Conservation (phyloP, 495 filamentous ascomycete genomes). For the Podospora bellae-mahoneyi region DNA sequence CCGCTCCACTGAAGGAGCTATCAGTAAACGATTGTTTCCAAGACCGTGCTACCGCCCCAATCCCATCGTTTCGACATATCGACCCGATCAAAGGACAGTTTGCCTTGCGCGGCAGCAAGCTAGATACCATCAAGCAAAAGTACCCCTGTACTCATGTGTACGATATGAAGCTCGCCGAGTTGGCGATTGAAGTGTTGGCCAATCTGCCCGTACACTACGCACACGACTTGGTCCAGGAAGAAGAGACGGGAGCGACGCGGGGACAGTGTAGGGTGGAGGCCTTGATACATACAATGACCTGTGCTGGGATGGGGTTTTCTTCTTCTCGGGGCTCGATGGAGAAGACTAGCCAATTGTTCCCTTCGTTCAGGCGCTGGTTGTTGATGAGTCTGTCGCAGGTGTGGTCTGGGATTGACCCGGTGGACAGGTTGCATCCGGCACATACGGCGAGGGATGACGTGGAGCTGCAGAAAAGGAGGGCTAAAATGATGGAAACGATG, state of each 20-base stretch:
- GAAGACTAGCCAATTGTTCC: not conserved
- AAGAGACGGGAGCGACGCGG: not conserved
- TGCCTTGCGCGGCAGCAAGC: conserved; percentile 8
- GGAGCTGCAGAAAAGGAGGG: not conserved
- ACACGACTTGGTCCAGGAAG: not conserved
- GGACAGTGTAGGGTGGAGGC: conserved; percentile 15
- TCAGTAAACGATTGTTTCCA: not conserved
- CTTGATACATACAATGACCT: conserved; percentile 15
- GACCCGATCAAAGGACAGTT: conserved; percentile 1
- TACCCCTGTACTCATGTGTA: not conserved
- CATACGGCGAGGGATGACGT: conserved; percentile 1
- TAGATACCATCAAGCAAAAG: conserved; percentile 14
- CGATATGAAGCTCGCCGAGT: conserved; percentile 7
- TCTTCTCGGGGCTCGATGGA: not conserved
- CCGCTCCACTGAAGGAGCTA: not conserved
- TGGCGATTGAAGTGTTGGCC: conserved; percentile 8
- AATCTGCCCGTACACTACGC: conserved; percentile 4
- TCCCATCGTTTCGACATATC: conserved; percentile 4
- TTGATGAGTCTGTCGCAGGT: conserved; percentile 12
- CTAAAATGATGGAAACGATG: not conserved
- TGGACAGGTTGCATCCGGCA: conserved; percentile 5
- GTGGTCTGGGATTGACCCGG: not conserved
- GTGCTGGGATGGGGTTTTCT: not conserved
- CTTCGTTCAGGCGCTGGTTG: conserved; percentile 7
- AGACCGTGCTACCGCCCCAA: not conserved